Evolutionary conservation across 164 flowering plant species (phyloP).

Genomic region (Vitis cinerea): DNA sequence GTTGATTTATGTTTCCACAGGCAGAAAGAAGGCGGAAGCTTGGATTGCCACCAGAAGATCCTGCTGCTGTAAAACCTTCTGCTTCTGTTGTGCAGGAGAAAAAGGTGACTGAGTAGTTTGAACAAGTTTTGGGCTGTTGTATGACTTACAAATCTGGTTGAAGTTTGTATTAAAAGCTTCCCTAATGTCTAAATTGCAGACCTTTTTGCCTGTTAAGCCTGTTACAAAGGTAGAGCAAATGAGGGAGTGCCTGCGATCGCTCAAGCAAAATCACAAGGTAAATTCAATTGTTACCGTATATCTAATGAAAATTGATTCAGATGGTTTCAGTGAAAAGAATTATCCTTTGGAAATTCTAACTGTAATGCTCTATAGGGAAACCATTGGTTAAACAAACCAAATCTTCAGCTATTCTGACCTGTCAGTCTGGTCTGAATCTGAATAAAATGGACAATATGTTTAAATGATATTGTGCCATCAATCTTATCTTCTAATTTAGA

Average conservation of each 20-base stretch:
- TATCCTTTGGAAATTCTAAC: no score
- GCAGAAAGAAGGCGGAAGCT: conserved; percentile 95
- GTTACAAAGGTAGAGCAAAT: conserved; percentile 90
- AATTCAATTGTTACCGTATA: not conserved
- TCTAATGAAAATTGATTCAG: not conserved
- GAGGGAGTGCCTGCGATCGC: conserved; percentile 88
- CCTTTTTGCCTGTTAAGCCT: conserved; percentile 74
- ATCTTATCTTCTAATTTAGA: no score
- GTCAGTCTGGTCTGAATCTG: no score
- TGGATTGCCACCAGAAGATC: conserved; percentile 91
- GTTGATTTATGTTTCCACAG: conserved; percentile 37
- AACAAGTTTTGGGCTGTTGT: not conserved
- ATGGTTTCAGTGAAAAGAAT: not conserved
- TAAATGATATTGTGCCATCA: no score
- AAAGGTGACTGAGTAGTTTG: conserved; percentile 45
- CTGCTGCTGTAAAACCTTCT: conserved; percentile 62
- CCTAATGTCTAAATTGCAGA: conserved; percentile 42
- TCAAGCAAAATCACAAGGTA: conserved; percentile 90
- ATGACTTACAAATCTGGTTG: not conserved
- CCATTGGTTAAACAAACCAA: no score
- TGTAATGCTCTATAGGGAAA: no score
- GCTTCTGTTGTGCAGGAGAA: conserved; percentile 79
- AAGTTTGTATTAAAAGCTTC: not conserved
- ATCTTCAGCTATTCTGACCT: no score
- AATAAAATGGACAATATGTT: no score